Conservation (phyloP, 2,329 filamentous ascomycete genomes). For the Aspergillus sp. region DNA sequence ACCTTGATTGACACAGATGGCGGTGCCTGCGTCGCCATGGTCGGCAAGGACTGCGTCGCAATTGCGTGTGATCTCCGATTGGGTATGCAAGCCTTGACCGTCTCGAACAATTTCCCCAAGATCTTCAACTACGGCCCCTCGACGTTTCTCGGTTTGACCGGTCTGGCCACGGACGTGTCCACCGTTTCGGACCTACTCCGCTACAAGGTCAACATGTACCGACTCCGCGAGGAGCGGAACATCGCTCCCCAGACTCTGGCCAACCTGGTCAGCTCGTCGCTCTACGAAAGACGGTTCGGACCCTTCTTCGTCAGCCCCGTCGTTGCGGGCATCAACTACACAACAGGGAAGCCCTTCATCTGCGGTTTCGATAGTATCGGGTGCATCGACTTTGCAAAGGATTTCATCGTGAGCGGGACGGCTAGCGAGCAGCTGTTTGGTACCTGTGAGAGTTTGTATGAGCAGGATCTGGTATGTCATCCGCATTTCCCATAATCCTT, state of each 20-base stretch:
- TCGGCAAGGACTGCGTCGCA: slow-evolving; percentile 98
- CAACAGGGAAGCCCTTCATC: slow-evolving; percentile 92
- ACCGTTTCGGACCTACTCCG: slow-evolving; percentile 97
- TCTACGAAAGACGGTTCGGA: slow-evolving; percentile 95
- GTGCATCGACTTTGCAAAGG: slow-evolving; percentile 98
- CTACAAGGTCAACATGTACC: slow-evolving; percentile 99
- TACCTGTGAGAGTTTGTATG: slow-evolving; percentile 97
- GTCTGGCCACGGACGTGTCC: slow-evolving; percentile 90
- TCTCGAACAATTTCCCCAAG: slow-evolving; percentile 99
- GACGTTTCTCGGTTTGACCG: slow-evolving; percentile 92
- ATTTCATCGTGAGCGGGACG: slow-evolving; percentile 97
- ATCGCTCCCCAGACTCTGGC: slow-evolving; percentile 94
- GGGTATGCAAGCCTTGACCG: slow-evolving; percentile 90
- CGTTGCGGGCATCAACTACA: slow-evolving; percentile 90
- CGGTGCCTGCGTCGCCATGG: slow-evolving; percentile 97
- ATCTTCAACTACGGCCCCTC: slow-evolving; percentile 92
- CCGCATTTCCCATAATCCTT: not conserved
- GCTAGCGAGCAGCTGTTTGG: slow-evolving; percentile 97
- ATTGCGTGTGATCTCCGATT: slow-evolving; percentile 98
- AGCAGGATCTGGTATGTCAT: slow-evolving; percentile 81
- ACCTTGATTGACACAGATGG: slow-evolving; percentile 54
- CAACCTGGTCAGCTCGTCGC: slow-evolving; percentile 84
- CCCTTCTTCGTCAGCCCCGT: slow-evolving; percentile 96
- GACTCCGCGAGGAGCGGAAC: slow-evolving; percentile 93
- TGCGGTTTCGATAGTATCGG: slow-evolving; percentile 99